These are phyloP conservation scores for Hypoxylon sp. DNA, from an alignment of 2,329 filamentous ascomycete species.

Conservation along the genomic window DNA sequence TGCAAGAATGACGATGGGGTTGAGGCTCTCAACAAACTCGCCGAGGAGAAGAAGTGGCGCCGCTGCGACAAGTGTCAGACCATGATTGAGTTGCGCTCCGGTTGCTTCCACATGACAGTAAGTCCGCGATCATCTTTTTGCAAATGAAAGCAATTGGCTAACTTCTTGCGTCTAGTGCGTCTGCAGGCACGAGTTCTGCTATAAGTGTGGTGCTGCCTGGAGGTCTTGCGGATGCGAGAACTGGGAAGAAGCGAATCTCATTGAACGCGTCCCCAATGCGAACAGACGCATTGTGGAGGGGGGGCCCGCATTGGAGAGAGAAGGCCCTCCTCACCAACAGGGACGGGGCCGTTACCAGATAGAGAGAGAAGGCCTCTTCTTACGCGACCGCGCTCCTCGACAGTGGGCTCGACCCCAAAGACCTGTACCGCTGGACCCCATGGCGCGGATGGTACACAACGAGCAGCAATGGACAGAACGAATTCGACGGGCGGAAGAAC, in stretches of 20 bases:
- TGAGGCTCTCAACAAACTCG: conserved; percentile 52
- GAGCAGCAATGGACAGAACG: too few species aligned
- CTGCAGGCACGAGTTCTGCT: conserved; percentile 54
- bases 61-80: conserved; percentile 56
- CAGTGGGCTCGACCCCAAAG: too few species aligned
- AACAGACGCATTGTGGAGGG: background rate
- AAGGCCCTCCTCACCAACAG: too few species aligned
- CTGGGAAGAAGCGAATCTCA: conserved; percentile 47
- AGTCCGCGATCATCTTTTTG: too few species aligned
- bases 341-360: too few species aligned
- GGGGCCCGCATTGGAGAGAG: background rate
- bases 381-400: too few species aligned
- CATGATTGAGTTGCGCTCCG: conserved; percentile 58
- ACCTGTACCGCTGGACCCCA: too few species aligned
- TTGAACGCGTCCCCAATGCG: conserved; percentile 14
- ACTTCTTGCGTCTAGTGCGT: too few species aligned
- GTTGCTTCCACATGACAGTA: conserved; percentile 67
- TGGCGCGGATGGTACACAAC: too few species aligned
- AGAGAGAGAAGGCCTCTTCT: too few species aligned
- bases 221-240: conserved; percentile 54
- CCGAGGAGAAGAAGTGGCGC: conserved; percentile 58
- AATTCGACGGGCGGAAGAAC: too few species aligned
- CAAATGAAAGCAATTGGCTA: too few species aligned
- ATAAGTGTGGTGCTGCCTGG: conserved; percentile 31
- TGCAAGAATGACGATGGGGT: conserved; percentile 56